These are phyloP conservation scores for Plasmodium knowlesi DNA, from an alignment of 169 alveolate species.

Conservation along the genomic window DNA sequence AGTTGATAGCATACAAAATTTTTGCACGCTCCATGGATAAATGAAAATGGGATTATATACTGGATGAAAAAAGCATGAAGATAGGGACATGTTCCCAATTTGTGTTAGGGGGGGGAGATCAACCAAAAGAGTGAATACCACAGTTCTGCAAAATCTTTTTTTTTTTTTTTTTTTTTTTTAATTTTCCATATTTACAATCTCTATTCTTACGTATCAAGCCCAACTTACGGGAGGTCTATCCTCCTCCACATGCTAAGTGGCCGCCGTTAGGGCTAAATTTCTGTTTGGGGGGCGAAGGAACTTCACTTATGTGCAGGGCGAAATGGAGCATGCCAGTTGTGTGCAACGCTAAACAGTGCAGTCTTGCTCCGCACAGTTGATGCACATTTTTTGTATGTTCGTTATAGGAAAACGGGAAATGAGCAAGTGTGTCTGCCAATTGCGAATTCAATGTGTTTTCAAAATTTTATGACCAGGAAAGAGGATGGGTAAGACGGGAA, in stretches of 20 bases:
- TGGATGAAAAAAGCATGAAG: background rate
- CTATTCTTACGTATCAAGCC: background rate
- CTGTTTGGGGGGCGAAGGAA: background rate
- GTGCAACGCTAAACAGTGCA: background rate
- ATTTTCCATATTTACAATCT: background rate
- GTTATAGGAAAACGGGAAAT: background rate
- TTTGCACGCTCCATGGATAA: background rate
- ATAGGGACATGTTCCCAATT: background rate
- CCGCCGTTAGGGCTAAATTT: background rate
- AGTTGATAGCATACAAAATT: background rate
- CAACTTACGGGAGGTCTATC: background rate
- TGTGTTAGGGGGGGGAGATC: background rate
- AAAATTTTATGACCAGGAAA: background rate
- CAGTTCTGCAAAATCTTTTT: background rate
- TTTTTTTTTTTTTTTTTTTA: too few relatives aligned
- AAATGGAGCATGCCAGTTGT: background rate
- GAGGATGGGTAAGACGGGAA: background rate
- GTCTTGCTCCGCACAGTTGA: background rate
- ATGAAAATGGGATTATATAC: background rate
- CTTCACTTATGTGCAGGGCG: background rate
- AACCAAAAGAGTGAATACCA: background rate
- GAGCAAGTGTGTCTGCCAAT: background rate
- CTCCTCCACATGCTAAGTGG: background rate
- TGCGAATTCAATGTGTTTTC: background rate
- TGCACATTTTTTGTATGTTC: background rate